A percentile compares a stretch with the other conserved stretches of the same genome.
Evolutionary conservation across 257 asterid species (phyloP).

Genomic region (Rehmannia glutinosa): DNA sequence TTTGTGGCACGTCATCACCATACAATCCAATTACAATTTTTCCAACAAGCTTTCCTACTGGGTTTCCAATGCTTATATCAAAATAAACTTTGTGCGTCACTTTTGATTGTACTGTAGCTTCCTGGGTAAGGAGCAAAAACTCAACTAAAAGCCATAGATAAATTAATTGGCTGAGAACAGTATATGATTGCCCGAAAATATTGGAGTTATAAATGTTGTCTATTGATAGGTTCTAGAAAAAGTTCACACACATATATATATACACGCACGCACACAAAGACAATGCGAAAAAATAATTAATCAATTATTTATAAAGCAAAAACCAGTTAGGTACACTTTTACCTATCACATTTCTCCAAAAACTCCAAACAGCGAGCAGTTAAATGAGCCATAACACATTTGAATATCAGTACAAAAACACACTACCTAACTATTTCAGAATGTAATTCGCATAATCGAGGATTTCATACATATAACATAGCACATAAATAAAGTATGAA

Average conservation of each 20-base stretch:
- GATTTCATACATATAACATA: background rate
- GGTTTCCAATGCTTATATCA: conserved; percentile 92
- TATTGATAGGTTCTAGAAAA: background rate
- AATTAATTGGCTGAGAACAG: background rate
- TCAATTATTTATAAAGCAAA: background rate
- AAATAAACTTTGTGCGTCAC: conserved; percentile 84
- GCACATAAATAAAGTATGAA: background rate
- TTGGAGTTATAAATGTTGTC: background rate
- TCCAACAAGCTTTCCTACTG: conserved; percentile 85
- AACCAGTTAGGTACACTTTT: background rate
- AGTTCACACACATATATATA: background rate
- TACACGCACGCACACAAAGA: background rate
- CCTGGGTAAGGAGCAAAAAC: conserved; percentile 39
- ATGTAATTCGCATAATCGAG: background rate
- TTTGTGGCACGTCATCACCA: conserved; percentile 96
- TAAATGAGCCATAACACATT: background rate
- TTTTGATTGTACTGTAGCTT: conserved; percentile 63
- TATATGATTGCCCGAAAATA: background rate
- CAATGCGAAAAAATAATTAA: background rate
- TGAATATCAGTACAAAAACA: background rate
- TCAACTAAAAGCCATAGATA: background rate
- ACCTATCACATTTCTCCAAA: background rate
- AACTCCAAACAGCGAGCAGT: background rate
- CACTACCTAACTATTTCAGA: background rate
- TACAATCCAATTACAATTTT: conserved; percentile 88